Evolutionary conservation across 176 grass and related monocot genomes (phyloP).

Genomic region (Sorghum bicolor): DNA sequence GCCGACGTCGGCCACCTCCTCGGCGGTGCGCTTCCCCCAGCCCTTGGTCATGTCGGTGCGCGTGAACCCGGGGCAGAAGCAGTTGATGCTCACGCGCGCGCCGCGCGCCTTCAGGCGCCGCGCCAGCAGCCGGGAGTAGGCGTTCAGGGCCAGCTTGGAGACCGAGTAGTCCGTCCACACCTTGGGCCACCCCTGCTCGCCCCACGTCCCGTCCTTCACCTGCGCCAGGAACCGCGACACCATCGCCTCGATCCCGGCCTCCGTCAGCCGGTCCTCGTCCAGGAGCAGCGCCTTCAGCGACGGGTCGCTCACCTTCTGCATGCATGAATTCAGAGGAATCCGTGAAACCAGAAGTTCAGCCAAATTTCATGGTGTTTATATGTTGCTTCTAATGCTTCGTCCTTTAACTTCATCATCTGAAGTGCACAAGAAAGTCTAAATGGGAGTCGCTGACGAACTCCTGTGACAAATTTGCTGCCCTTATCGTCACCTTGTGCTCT

Average conservation of each 20-base stretch:
- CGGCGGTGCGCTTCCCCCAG: conserved; percentile 56
- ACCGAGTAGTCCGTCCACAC: conserved; percentile 96
- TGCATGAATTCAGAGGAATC: background rate
- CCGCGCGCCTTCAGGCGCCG: conserved; percentile 44
- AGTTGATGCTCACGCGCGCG: conserved; percentile 77
- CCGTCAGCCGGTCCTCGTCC: conserved; percentile 68
- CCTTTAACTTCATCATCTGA: background rate
- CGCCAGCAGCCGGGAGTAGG: conserved; percentile 76
- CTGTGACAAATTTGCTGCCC: background rate
- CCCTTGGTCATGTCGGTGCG: conserved; percentile 78
- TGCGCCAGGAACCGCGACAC: conserved; percentile 67
- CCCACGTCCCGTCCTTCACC: conserved; percentile 75
- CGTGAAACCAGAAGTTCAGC: background rate
- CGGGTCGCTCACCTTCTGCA: conserved; percentile 67
- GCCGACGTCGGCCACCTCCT: conserved; percentile 60
- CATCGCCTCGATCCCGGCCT: conserved; percentile 52
- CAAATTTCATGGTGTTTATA: background rate
- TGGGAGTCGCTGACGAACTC: background rate
- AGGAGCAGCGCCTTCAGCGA: conserved; percentile 36
- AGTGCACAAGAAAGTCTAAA: background rate
- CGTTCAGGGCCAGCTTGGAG: conserved; percentile 90
- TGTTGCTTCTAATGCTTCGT: background rate
- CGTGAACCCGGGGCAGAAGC: conserved; percentile 97
- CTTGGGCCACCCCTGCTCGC: conserved; percentile 69
- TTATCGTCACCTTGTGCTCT: background rate